Evolutionary conservation across 2,329 filamentous ascomycete genomes (phyloP).

Genomic region (Delphinella strobiligena): DNA sequence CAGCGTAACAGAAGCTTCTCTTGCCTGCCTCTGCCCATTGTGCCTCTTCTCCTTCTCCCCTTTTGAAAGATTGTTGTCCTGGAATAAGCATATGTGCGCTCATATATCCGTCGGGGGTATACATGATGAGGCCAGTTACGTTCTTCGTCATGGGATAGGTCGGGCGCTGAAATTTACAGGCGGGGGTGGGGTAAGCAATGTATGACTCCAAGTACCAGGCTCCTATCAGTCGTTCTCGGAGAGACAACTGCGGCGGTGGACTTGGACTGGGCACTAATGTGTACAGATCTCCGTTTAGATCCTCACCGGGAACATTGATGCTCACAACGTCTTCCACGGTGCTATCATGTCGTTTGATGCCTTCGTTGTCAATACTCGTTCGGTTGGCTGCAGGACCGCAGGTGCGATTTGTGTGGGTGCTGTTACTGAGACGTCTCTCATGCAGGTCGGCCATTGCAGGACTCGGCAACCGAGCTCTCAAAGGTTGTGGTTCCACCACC

Average conservation of each 20-base stretch:
- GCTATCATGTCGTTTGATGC: not conserved
- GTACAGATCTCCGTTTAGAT: constrained; percentile 22
- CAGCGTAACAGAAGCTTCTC: constrained; percentile 24
- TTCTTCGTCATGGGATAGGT: constrained; percentile 21
- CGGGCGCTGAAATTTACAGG: constrained; percentile 19
- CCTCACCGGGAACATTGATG: constrained; percentile 9
- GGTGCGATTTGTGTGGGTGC: not conserved
- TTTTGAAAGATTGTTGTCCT: constrained; percentile 22
- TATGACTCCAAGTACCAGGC: constrained; percentile 27
- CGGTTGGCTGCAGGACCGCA: not conserved
- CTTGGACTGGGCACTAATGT: constrained; percentile 15
- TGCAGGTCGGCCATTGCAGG: not conserved
- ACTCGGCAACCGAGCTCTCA: constrained; percentile 1
- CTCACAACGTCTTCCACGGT: not conserved
- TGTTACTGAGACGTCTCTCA: not conserved
- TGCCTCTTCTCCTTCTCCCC: constrained; percentile 24
- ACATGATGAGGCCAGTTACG: constrained; percentile 20
- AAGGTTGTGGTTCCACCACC: constrained; percentile 8
- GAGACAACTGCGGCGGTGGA: constrained; percentile 18
- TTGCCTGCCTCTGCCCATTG: constrained; percentile 28
- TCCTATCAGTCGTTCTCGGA: constrained; percentile 22
- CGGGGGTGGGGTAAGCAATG: constrained; percentile 23
- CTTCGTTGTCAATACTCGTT: not conserved
- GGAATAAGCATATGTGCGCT: constrained; percentile 20
- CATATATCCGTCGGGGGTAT: constrained; percentile 22